Evolutionary conservation across 495 filamentous ascomycete genomes (phyloP).

Genomic region (Ramalina peruviana): DNA sequence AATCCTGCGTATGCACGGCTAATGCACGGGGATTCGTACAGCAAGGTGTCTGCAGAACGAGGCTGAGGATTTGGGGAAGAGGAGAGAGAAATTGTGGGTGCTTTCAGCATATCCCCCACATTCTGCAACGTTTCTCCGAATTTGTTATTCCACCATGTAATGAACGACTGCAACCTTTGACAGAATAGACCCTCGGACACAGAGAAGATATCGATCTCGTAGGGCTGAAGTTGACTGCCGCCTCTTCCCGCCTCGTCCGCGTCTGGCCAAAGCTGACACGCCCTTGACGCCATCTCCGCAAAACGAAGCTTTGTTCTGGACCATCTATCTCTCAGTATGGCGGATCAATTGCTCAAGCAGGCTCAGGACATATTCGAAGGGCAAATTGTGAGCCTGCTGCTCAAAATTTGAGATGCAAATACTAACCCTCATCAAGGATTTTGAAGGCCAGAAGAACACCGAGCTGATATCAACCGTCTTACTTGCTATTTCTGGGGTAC

Average conservation of each 20-base stretch:
- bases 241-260: neutral
- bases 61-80: no score
- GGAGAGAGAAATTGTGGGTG: no score
- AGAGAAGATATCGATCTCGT: no score
- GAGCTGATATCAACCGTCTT: conserved; percentile 59
- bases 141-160: no score
- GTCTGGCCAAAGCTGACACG: neutral
- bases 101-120: no score
- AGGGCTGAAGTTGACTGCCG: conserved; percentile 2
- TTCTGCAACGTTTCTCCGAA: no score
- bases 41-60: no score
- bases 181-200: no score
- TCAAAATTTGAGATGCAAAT: neutral
- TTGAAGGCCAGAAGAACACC: conserved; percentile 76
- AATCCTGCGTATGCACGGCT: no score
- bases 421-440: conserved; percentile 50
- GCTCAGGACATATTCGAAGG: conserved; percentile 68
- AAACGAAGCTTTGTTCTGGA: neutral
- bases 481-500: conserved; percentile 58
- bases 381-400: conserved; percentile 53
- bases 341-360: conserved; percentile 59
- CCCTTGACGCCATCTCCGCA: neutral
- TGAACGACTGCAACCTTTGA: no score
- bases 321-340: conserved; percentile 37
- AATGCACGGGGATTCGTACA: no score